Conservation (phyloP, 495 filamentous ascomycete genomes). For the Xylaria longipes region DNA sequence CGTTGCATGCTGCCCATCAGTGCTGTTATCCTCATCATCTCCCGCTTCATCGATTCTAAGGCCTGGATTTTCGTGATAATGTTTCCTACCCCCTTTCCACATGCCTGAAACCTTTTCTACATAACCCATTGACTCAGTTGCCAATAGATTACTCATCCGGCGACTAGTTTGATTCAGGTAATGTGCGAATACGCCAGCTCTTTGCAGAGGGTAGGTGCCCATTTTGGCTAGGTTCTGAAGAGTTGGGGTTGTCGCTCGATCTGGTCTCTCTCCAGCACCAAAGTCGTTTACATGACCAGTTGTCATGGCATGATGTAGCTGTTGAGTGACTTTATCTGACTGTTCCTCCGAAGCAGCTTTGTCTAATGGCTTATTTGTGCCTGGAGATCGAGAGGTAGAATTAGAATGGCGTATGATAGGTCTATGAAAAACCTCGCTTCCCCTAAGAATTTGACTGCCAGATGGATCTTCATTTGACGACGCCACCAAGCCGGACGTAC, state of each 20-base stretch:
- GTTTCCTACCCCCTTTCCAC: slow-evolving; percentile 90
- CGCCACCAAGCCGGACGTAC: slow-evolving; percentile 68
- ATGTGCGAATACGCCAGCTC: slow-evolving; percentile 82
- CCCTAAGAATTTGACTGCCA: slow-evolving; percentile 85
- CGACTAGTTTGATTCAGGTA: slow-evolving; percentile 77
- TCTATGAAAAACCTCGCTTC: slow-evolving; percentile 89
- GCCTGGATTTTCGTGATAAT: slow-evolving; percentile 81
- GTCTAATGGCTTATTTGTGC: slow-evolving; percentile 27
- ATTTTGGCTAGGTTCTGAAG: slow-evolving; percentile 76
- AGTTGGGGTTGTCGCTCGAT: slow-evolving; percentile 57
- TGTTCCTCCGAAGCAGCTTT: slow-evolving; percentile 26
- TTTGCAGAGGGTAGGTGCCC: slow-evolving; percentile 81
- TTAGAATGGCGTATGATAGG: slow-evolving; percentile 67
- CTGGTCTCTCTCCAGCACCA: slow-evolving; percentile 37
- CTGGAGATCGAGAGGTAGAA: slow-evolving; percentile 44
- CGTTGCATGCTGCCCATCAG: slow-evolving; percentile 65
- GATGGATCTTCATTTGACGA: slow-evolving; percentile 83
- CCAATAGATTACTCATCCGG: slow-evolving; percentile 83
- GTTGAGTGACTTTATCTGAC: slow-evolving; percentile 24
- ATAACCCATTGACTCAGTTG: slow-evolving; percentile 96
- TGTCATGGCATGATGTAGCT: slow-evolving; percentile 38
- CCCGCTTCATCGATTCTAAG: slow-evolving; percentile 66
- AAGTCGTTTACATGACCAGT: slow-evolving; percentile 47
- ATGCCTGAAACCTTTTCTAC: slow-evolving; percentile 97
- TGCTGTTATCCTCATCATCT: slow-evolving; percentile 63